Evolutionary conservation across 2,329 filamentous ascomycete genomes (phyloP).

Genomic region (Fusarium euwallaceae): DNA sequence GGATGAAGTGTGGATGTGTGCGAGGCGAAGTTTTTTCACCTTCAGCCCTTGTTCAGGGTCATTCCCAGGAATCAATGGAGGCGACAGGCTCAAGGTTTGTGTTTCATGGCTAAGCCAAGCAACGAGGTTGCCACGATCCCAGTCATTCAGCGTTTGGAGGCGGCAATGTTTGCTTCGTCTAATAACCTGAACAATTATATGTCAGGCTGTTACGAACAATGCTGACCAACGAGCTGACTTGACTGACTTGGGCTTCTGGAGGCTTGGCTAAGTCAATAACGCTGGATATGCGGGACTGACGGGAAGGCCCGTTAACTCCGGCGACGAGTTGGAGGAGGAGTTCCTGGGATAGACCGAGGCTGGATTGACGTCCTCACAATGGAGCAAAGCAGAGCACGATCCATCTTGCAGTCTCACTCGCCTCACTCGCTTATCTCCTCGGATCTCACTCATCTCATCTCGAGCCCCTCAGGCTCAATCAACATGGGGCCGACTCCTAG

Average conservation of each 20-base stretch:
- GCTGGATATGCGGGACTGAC: constrained; percentile 4
- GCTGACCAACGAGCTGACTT: neutral
- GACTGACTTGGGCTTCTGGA: neutral
- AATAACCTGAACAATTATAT: neutral
- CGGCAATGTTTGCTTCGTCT: constrained; percentile 19
- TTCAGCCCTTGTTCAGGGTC: constrained; percentile 12
- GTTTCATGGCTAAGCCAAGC: neutral
- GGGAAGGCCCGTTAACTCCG: constrained; percentile 6
- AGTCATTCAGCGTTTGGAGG: neutral
- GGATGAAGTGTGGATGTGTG: constrained; percentile 8
- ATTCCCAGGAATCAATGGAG: constrained; percentile 16
- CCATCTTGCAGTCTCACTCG: constrained; percentile 27
- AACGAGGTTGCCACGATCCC: neutral
- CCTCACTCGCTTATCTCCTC: constrained; percentile 33
- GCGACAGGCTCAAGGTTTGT: constrained; percentile 10
- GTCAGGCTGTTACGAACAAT: neutral
- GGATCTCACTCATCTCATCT: constrained; percentile 9
- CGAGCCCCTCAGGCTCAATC: constrained; percentile 15
- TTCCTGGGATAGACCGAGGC: neutral
- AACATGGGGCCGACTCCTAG: constrained; percentile 28
- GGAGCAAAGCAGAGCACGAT: neutral
- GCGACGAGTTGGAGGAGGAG: neutral
- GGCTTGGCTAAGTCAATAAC: constrained; percentile 7
- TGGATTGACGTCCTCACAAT: neutral
- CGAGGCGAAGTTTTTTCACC: constrained; percentile 16